Conservation (phyloP, 2,329 filamentous ascomycete species). For the Neopestalotiopsis rosae region DNA sequence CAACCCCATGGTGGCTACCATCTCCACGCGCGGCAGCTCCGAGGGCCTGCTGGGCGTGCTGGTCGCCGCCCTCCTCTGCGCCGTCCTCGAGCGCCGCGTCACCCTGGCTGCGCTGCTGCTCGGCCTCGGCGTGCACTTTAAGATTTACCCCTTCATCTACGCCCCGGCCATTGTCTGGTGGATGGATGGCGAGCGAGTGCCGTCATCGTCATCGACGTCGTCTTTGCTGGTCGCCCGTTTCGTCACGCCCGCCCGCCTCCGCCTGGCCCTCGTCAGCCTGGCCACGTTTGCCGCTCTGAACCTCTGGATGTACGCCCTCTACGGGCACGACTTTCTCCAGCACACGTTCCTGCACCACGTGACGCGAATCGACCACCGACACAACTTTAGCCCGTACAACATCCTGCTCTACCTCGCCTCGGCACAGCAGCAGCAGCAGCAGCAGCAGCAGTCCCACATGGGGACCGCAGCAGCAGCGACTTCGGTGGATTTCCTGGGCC, state of each 20-base stretch:
- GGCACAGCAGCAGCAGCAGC: slow-evolving; percentile 43
- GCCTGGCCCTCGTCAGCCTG: slow-evolving; percentile 68
- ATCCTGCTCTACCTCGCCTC: slow-evolving; percentile 87
- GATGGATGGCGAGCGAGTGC: slow-evolving; percentile 66
- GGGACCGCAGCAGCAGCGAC: slow-evolving; percentile 16
- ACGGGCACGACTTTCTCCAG: slow-evolving; percentile 80
- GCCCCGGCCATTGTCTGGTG: slow-evolving; percentile 81
- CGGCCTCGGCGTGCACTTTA: slow-evolving; percentile 90
- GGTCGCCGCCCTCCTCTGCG: slow-evolving; percentile 84
- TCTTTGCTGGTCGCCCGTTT: slow-evolving; percentile 45
- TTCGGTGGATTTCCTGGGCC: not conserved
- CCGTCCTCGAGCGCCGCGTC: slow-evolving; percentile 68
- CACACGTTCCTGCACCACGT: slow-evolving; percentile 96
- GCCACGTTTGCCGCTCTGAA: slow-evolving; percentile 78
- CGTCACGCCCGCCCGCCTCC: slow-evolving; percentile 59
- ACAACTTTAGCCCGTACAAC: slow-evolving; percentile 99
- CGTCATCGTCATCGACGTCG: slow-evolving; percentile 19
- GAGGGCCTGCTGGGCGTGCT: slow-evolving; percentile 89
- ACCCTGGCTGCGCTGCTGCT: slow-evolving; percentile 74
- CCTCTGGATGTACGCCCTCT: slow-evolving; percentile 76
- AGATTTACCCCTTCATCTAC: slow-evolving; percentile 99
- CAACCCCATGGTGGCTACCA: slow-evolving; percentile 98
- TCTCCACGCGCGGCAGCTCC: slow-evolving; percentile 92
- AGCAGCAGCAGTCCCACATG: slow-evolving; percentile 27
- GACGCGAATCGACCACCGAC: slow-evolving; percentile 90